Conservation (phyloP, 1,139 yeast species). For the Hyphopichia khmerensis region DNA sequence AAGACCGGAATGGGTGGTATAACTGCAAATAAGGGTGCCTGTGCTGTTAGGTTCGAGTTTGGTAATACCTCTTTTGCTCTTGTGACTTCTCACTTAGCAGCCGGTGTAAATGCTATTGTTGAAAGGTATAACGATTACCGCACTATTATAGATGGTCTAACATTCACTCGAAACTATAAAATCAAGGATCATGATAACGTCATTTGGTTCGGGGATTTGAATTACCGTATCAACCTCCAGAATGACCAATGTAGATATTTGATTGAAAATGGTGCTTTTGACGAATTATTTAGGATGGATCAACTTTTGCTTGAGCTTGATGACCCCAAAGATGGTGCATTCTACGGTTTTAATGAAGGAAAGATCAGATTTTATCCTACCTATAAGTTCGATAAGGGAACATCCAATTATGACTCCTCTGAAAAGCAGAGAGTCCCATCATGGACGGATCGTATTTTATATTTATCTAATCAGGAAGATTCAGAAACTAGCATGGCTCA, state of each 20-base stretch:
- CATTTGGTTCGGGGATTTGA: slow-evolving; percentile 95
- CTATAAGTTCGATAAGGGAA: slow-evolving; percentile 89
- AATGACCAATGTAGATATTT: slow-evolving; percentile 72
- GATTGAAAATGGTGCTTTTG: slow-evolving; percentile 45
- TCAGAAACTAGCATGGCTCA: slow-evolving; percentile 54
- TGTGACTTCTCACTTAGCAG: slow-evolving; percentile 92
- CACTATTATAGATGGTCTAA: slow-evolving; percentile 72
- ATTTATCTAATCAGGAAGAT: slow-evolving; percentile 30
- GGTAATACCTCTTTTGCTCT: slow-evolving; percentile 80
- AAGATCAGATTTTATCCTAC: slow-evolving; percentile 82
- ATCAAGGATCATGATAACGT: slow-evolving; percentile 82
- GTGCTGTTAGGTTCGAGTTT: slow-evolving; percentile 76
- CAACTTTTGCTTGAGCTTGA: slow-evolving; percentile 83
- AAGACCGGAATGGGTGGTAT: slow-evolving; percentile 92
- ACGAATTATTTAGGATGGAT: slow-evolving; percentile 66
- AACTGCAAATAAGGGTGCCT: slow-evolving; percentile 90
- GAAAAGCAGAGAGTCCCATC: slow-evolving; percentile 94
- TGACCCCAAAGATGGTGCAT: slow-evolving; percentile 62
- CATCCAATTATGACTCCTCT: slow-evolving; percentile 78
- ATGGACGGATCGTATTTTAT: slow-evolving; percentile 92
- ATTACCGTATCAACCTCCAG: slow-evolving; percentile 74
- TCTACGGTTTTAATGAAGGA: slow-evolving; percentile 82
- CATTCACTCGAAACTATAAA: slow-evolving; percentile 68
- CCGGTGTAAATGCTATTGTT: slow-evolving; percentile 79
- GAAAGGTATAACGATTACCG: slow-evolving; percentile 89